Conservation (phyloP, 2,329 filamentous ascomycete genomes). For the Monosporascus sp. region DNA sequence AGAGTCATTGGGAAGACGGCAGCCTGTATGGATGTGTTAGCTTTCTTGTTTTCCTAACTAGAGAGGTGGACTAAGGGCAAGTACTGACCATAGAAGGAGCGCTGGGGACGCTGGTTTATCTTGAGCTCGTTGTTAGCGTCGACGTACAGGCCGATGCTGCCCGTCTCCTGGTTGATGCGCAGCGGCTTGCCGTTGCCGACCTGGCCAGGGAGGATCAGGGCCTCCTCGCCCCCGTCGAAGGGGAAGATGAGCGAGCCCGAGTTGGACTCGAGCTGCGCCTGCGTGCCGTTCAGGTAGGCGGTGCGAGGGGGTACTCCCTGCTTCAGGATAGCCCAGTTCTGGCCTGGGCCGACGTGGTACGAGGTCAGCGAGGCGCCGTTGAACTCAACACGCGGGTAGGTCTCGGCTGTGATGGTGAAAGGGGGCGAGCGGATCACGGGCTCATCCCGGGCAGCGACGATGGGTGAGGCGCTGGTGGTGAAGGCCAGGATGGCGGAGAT, state of each 20-base stretch:
- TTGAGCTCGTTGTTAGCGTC: neutral
- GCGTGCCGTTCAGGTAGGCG: slow-evolving; percentile 1
- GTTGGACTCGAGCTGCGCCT: neutral
- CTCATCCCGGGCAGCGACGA: no score
- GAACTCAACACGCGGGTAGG: neutral
- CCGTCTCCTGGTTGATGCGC: neutral
- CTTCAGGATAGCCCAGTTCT: neutral
- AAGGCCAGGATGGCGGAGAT: no score
- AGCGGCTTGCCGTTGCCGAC: neutral
- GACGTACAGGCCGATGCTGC: neutral
- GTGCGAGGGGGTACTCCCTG: neutral
- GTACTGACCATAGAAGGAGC: neutral
- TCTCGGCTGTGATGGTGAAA: neutral
- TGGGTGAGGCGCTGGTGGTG: no score
- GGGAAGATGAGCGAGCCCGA: neutral
- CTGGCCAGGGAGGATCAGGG: neutral
- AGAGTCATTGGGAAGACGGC: no score
- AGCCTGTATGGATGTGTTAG: no score
- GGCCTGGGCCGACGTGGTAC: neutral
- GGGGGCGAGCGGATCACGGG: neutral
- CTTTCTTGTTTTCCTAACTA: no score
- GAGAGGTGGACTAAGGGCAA: no score
- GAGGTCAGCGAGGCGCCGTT: neutral
- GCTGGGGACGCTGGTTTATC: neutral
- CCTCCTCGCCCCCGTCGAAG: neutral